Base-by-base conservation (phyloP, 2,329 filamentous ascomycete genomes). In the Cercospora zeae-maydis region DNA sequence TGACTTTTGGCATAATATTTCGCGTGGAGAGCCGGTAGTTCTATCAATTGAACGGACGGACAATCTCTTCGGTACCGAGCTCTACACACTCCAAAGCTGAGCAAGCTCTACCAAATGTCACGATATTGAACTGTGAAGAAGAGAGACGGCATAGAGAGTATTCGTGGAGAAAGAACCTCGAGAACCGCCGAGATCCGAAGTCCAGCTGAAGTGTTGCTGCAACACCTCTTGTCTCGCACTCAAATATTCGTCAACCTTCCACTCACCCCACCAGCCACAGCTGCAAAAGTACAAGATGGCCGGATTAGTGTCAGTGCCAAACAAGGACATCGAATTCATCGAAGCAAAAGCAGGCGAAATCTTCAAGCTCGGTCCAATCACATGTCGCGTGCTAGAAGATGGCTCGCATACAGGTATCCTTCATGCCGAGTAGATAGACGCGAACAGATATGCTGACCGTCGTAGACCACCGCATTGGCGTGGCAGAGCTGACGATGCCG, bases 321-420 rank as follows among this genome's bases (percentile, higher is more conserved):
- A 76, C 52, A 72, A 75, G 14, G 77, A 78, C 39, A 78, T 83
- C 67, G 80, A 80, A 71, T 82, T 81, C 66, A 78, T 84, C 11
- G 76, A 80, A 1, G 78, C 77, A 3, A 78, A 77, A 62, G 73
- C 75, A 16, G 81, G 81, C 57, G 83, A 84, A 63, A 77, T 79
- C 10, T 73, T 84, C 61, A 77, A 78, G 47, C 72, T 84, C 6
- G 82, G 82, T 1, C 78, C 79, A 27, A 76, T 81, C 36, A 83
- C 77, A 13, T 82, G 81, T 68, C 75, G 80, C 4, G 76, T 83
- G 62, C 77, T 83, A 74, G 81, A 83, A 75, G 81, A 83, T 67
- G 81, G 81, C 6, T 81, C 79, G 3, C 72, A 78, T 34, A 82
- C 80, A 65, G 80, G 79, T 80, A 73, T 16, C 42, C 9, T 14